phyloP scores from a whole-genome alignment of 2,329 filamentous ascomycete genomes.

The Microsporum audouinii region DNA sequence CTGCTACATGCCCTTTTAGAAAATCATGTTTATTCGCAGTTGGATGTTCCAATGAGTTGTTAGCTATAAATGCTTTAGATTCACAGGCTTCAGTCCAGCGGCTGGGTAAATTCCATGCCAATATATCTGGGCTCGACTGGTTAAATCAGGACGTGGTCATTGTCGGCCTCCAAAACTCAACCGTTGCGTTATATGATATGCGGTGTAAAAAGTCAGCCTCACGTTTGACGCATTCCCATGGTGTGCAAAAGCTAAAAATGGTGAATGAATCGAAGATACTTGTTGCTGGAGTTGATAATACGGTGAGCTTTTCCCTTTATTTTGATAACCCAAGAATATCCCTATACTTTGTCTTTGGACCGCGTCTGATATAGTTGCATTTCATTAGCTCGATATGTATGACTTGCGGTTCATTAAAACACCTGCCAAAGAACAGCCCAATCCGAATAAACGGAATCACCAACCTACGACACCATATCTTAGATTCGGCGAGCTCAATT shows the following conservation, averaged over 20 bases:
- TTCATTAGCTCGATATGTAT: slow-evolving; percentile 31
- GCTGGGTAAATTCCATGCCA: slow-evolving; percentile 14
- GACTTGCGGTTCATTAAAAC: slow-evolving; percentile 29
- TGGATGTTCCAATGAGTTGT: slow-evolving; percentile 28
- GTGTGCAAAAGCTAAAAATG: slow-evolving; percentile 26
- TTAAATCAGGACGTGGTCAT: slow-evolving; percentile 27
- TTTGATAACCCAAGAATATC: neutral
- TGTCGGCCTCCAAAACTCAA: slow-evolving; percentile 26
- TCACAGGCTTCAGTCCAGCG: slow-evolving; percentile 23
- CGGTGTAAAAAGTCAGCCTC: slow-evolving; percentile 24
- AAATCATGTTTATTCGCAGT: slow-evolving; percentile 26
- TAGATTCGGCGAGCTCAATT: slow-evolving; percentile 25
- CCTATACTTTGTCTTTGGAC: neutral
- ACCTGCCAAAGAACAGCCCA: slow-evolving; percentile 20
- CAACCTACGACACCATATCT: slow-evolving; percentile 28
- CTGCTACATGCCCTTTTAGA: slow-evolving; percentile 24
- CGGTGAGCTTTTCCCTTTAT: slow-evolving; percentile 5
- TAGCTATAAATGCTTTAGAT: slow-evolving; percentile 22
- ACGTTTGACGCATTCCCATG: slow-evolving; percentile 26
- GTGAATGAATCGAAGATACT: slow-evolving; percentile 28
- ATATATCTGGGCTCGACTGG: slow-evolving; percentile 30
- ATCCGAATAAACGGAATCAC: slow-evolving; percentile 20
- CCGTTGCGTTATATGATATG: slow-evolving; percentile 27
- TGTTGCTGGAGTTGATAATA: slow-evolving; percentile 16
- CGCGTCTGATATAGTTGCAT: neutral